Percentiles rank a stretch among this genome's conserved stretches.
phyloP scores from a whole-genome alignment of 2,329 filamentous ascomycete genomes.

The Coleophoma eucalyptorum region DNA sequence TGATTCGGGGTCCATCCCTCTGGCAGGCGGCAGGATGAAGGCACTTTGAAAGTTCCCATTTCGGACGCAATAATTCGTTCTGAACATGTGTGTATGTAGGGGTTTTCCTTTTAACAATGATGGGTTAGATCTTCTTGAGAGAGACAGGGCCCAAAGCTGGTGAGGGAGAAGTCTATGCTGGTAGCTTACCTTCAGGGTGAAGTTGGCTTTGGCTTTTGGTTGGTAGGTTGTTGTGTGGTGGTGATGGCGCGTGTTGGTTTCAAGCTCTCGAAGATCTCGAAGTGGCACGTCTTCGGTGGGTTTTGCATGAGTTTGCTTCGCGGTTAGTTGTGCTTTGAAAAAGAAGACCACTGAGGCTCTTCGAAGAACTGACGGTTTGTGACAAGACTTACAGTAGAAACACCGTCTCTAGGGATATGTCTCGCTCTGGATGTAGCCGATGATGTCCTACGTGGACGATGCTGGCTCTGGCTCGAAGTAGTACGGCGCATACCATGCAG shows the following conservation, averaged over 20 bases:
- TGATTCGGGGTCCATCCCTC: slow-evolving; percentile 15
- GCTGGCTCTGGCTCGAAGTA: neutral
- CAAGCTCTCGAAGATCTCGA: too few relatives aligned
- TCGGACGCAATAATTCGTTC: neutral
- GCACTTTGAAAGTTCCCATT: neutral
- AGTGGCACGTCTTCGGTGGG: too few relatives aligned
- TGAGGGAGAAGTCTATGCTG: too few relatives aligned
- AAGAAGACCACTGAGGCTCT: too few relatives aligned
- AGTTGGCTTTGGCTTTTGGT: too few relatives aligned
- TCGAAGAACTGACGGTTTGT: too few relatives aligned
- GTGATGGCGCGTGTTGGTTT: too few relatives aligned
- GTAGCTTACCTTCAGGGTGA: too few relatives aligned
- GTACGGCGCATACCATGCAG: neutral
- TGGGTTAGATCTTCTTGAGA: neutral
- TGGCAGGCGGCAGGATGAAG: slow-evolving; percentile 16
- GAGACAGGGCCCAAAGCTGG: too few relatives aligned
- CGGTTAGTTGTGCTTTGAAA: too few relatives aligned
- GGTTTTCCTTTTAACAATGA: neutral
- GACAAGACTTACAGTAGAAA: neutral
- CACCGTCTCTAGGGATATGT: neutral
- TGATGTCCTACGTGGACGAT: neutral
- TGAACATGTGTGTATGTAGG: neutral
- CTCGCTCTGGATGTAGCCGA: neutral
- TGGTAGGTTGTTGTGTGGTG: too few relatives aligned
- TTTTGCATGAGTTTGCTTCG: too few relatives aligned